Percentiles rank a stretch among this genome's conserved stretches.
Evolutionary conservation across 2,329 filamentous ascomycete genomes (phyloP).

Genomic region (Talaromyces funiculosus): DNA sequence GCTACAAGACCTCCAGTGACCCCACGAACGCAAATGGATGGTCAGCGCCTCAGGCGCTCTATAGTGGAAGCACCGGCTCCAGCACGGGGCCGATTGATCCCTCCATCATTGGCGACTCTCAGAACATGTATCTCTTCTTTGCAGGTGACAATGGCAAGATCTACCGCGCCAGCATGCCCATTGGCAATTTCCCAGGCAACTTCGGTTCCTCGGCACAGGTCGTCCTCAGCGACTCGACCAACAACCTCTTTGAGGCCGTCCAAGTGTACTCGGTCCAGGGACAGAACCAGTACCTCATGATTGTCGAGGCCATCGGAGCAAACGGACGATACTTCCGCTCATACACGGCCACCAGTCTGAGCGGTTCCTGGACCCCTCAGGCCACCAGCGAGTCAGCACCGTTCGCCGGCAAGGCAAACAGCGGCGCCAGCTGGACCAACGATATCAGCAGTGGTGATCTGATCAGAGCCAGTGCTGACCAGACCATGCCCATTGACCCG

Average conservation of each 20-base stretch:
- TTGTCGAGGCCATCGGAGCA: conserved; percentile 57
- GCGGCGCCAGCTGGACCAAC: conserved; percentile 59
- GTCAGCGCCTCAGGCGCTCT: conserved; percentile 51
- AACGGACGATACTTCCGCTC: conserved; percentile 61
- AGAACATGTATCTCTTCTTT: conserved; percentile 64
- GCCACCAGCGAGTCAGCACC: conserved; percentile 52
- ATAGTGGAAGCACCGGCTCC: conserved; percentile 43
- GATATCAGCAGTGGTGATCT: conserved; percentile 63
- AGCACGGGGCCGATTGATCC: conserved; percentile 53
- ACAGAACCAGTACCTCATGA: conserved; percentile 57
- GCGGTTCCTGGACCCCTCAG: conserved; percentile 55
- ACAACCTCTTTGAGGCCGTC: conserved; percentile 60
- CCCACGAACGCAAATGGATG: conserved; percentile 55
- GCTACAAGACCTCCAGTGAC: conserved; percentile 55
- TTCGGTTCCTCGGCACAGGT: conserved; percentile 51
- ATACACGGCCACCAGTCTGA: conserved; percentile 55
- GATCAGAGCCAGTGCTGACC: conserved; percentile 51
- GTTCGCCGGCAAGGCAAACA: conserved; percentile 62
- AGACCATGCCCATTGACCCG: conserved; percentile 58
- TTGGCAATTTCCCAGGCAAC: conserved; percentile 55
- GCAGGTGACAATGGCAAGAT: conserved; percentile 62
- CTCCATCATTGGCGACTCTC: conserved; percentile 56
- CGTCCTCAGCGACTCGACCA: conserved; percentile 47
- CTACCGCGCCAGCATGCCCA: conserved; percentile 59
- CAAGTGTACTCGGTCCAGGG: conserved; percentile 59